phyloP scores from a whole-genome alignment of 345 rosid genomes.

The Pistacia vera region DNA sequence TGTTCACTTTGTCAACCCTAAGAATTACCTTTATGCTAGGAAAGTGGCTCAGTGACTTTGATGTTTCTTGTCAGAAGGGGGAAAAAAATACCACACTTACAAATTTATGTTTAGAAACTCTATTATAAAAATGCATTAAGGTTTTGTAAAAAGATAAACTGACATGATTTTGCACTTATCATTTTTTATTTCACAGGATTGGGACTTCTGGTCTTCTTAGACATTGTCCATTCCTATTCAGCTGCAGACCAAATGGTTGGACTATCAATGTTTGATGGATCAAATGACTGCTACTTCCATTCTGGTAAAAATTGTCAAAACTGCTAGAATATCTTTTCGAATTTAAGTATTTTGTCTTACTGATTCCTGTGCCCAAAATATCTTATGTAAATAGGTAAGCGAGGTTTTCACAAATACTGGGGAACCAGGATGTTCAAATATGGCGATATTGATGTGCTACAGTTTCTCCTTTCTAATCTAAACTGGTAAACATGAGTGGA shows the following conservation, averaged over 20 bases:
- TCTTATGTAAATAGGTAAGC: slow-evolving; percentile 63
- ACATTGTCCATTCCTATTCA: slow-evolving; percentile 92
- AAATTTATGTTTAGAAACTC: too few species aligned
- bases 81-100: too few species aligned
- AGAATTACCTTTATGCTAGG: too few species aligned
- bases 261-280: slow-evolving; percentile 88
- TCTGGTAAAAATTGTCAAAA: slow-evolving; percentile 50
- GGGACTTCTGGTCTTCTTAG: slow-evolving; percentile 84
- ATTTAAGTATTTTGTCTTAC: neutral
- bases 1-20: neutral
- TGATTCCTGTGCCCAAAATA: slow-evolving; percentile 5
- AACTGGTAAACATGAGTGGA: slow-evolving; percentile 66
- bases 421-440: slow-evolving; percentile 98
- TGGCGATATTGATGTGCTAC: slow-evolving; percentile 86
- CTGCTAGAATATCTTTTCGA: neutral
- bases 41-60: too few species aligned
- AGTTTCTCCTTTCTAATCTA: slow-evolving; percentile 86
- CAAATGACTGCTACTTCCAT: slow-evolving; percentile 96
- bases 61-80: neutral
- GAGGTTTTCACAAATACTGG: slow-evolving; percentile 96
- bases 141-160: neutral
- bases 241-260: slow-evolving; percentile 99
- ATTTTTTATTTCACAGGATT: slow-evolving; percentile 50
- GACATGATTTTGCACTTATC: neutral
- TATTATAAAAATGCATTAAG: neutral